Conservation (phyloP, 371 early-diverging fungal genomes). For the Dipsacomyces acuminosporus region DNA sequence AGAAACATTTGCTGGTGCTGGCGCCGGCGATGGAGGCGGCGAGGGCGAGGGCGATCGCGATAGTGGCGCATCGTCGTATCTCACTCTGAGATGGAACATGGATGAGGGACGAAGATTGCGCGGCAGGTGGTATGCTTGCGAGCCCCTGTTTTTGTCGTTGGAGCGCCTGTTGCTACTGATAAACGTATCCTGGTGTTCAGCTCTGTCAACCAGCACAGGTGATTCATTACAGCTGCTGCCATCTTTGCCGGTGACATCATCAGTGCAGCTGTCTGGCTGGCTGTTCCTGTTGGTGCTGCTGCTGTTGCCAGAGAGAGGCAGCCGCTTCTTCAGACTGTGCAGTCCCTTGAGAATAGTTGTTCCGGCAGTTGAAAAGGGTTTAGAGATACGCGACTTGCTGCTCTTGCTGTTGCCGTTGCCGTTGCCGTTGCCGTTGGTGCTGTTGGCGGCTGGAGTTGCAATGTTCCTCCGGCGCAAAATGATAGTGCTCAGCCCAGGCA, state of each 20-base stretch:
- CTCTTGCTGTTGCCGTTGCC: too few species aligned
- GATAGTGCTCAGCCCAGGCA: neutral
- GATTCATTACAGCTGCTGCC: too few species aligned
- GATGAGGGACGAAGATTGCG: constrained; percentile 31
- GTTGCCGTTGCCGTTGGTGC: too few species aligned
- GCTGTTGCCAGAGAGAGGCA: neutral
- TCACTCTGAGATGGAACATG: constrained; percentile 34
- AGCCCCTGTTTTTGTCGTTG: neutral
- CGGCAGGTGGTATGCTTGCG: constrained; percentile 18
- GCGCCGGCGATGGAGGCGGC: neutral
- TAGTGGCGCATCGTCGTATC: constrained; percentile 9
- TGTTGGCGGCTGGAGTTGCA: too few species aligned
- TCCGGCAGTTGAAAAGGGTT: neutral
- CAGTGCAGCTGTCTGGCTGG: too few species aligned
- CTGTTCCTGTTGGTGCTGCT: neutral
- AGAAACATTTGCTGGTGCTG: too few species aligned
- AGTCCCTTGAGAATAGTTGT: neutral
- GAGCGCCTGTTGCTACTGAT: too few species aligned
- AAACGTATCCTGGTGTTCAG: too few species aligned
- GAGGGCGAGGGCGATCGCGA: constrained; percentile 1
- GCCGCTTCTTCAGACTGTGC: constrained; percentile 7
- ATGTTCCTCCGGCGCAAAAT: neutral
- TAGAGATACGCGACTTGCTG: too few species aligned
- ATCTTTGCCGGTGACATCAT: too few species aligned
- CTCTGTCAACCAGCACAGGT: too few species aligned